phyloP scores from a whole-genome alignment of 148 eudicot genomes.

The Limonium bicolor region DNA sequence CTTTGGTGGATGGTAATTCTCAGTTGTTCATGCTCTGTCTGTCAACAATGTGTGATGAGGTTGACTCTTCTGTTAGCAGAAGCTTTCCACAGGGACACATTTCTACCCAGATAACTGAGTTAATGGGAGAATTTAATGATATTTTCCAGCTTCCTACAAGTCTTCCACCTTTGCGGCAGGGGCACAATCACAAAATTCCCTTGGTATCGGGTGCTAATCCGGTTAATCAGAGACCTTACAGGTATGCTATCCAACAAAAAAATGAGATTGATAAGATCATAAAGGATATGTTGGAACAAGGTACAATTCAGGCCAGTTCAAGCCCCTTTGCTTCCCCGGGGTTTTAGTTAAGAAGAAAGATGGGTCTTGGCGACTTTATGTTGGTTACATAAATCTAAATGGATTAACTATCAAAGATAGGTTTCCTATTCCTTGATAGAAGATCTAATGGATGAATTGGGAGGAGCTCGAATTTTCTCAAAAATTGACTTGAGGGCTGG shows the following conservation, averaged over 20 bases:
- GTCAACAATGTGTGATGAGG: too few species aligned
- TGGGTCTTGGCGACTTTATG: background rate
- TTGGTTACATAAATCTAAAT: background rate
- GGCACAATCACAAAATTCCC: too few species aligned
- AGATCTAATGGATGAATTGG: constrained; percentile 3
- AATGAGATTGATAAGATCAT: background rate
- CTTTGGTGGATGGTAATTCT: too few species aligned
- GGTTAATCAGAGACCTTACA: background rate
- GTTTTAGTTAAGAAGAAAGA: constrained; percentile 8
- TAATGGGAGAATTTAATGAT: too few species aligned
- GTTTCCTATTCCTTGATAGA: background rate
- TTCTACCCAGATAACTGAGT: too few species aligned
- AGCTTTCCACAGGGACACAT: too few species aligned
- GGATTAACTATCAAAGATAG: background rate
- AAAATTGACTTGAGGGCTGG: constrained; percentile 3
- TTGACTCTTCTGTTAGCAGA: too few species aligned
- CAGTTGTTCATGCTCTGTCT: too few species aligned
- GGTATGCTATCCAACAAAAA: background rate
- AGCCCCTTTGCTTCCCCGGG: constrained; percentile 1
- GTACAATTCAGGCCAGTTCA: background rate
- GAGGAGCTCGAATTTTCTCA: background rate
- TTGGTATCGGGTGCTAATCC: too few species aligned
- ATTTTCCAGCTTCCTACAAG: too few species aligned
- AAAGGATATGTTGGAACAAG: background rate
- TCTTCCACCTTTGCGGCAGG: too few species aligned